Percentiles rank a stretch among this genome's conserved stretches.
These are phyloP conservation scores for Neovahlkampfia damariscottae DNA, from an alignment of 78 protist genomes.

Conservation along the genomic window DNA sequence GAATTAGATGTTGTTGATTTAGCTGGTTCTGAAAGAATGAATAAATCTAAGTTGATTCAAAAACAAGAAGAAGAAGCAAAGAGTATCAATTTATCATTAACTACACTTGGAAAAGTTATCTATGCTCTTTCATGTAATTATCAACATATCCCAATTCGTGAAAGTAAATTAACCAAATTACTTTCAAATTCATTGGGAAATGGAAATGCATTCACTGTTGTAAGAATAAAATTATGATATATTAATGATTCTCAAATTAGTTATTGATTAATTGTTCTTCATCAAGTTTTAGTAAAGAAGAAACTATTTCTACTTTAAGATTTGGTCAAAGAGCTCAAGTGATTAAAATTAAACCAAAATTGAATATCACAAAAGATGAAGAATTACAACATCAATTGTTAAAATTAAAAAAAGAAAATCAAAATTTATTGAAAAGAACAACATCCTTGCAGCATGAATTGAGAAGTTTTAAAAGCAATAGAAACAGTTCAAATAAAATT, in stretches of 20 bases:
- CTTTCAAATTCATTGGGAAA: background rate
- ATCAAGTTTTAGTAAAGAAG: background rate
- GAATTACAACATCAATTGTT: no score
- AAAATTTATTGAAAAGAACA: no score
- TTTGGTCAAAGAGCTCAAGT: slow-evolving; percentile 10
- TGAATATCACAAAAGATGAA: no score
- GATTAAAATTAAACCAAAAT: background rate
- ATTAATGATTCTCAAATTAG: background rate
- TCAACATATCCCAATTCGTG: no score
- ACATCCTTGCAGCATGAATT: no score
- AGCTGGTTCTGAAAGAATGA: slow-evolving; percentile 15
- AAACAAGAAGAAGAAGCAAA: slow-evolving; percentile 14
- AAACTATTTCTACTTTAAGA: slow-evolving; percentile 17
- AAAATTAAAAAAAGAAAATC: no score
- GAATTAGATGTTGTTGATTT: slow-evolving; percentile 13
- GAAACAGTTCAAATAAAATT: no score
- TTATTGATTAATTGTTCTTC: slow-evolving; percentile 13
- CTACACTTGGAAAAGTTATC: slow-evolving; percentile 8
- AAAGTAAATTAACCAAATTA: slow-evolving; percentile 1
- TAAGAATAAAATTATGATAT: background rate
- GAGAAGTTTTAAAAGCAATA: no score
- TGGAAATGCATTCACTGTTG: background rate
- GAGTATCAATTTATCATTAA: slow-evolving; percentile 21
- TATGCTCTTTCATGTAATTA: background rate
- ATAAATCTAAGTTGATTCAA: background rate